A percentile compares a stretch with the other conserved stretches of the same genome.
Conservation (phyloP, 371 early-diverging fungal species). For the Basidiobolus meristosporus region DNA sequence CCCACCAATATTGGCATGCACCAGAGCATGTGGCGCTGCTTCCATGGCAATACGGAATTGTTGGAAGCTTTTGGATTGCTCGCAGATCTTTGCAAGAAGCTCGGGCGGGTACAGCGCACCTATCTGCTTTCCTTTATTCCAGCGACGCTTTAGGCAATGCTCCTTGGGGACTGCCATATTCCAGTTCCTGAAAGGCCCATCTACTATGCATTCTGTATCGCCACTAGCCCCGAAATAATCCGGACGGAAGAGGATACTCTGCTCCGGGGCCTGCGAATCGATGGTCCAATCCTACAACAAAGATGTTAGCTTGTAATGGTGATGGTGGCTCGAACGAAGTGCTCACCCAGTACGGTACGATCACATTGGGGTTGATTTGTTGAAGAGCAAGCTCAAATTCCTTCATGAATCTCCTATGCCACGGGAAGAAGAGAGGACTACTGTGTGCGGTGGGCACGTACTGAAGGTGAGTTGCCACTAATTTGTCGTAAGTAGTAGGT, state of each 20-base stretch:
- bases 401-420: slow-evolving; percentile 1
- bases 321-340: too few relatives aligned
- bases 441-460: slow-evolving; percentile 1
- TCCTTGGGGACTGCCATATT: too few relatives aligned
- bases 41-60: background rate
- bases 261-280: slow-evolving; percentile 1
- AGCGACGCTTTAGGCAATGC: background rate
- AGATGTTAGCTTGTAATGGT: too few relatives aligned
- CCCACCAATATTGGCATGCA: slow-evolving; percentile 2
- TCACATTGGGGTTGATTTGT: slow-evolving; percentile 2
- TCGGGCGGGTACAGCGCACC: slow-evolving; percentile 1
- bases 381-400: background rate
- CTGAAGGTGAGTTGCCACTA: background rate
- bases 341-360: slow-evolving; percentile 2
- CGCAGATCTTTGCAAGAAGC: background rate
- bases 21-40: slow-evolving; percentile 1
- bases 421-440: background rate
- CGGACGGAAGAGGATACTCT: background rate
- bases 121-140: background rate
- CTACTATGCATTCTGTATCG: background rate
- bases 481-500: background rate
- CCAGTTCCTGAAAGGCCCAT: slow-evolving; percentile 1
- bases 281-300: background rate
- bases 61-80: background rate
- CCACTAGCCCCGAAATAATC: slow-evolving; percentile 3